phyloP scores from a whole-genome alignment of 2,329 filamentous ascomycete species.

The Fusarium oligoseptatum region DNA sequence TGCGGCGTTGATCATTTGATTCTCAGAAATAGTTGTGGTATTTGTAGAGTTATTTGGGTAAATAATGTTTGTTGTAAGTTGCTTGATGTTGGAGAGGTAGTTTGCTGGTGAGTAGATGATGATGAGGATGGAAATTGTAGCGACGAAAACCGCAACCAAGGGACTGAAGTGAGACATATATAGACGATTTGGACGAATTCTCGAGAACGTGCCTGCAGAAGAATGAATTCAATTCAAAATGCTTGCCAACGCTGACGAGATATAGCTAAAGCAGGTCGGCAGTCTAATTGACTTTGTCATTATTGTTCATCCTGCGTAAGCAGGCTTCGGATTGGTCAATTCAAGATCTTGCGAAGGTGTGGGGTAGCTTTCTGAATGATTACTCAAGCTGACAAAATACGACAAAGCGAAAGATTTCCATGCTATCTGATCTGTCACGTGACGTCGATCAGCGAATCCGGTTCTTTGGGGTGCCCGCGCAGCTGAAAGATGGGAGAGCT shows the following conservation, averaged over 20 bases:
- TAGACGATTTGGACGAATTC: slow-evolving; percentile 45
- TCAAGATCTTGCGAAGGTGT: slow-evolving; percentile 4
- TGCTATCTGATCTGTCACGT: slow-evolving; percentile 15
- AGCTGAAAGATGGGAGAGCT: not conserved
- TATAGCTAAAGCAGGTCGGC: slow-evolving; percentile 34
- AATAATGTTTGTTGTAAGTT: slow-evolving; percentile 37
- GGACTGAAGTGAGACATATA: slow-evolving; percentile 56
- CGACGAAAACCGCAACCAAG: slow-evolving; percentile 52
- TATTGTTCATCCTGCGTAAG: slow-evolving; percentile 42
- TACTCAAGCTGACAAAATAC: slow-evolving; percentile 37
- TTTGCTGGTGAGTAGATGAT: slow-evolving; percentile 47
- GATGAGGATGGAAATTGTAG: slow-evolving; percentile 55
- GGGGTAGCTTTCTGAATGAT: slow-evolving; percentile 23
- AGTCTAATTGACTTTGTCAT: slow-evolving; percentile 34
- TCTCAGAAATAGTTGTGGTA: slow-evolving; percentile 10
- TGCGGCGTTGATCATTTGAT: slow-evolving; percentile 53
- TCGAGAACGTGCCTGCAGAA: slow-evolving; percentile 42
- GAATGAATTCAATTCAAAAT: slow-evolving; percentile 32
- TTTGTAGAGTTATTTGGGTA: slow-evolving; percentile 23
- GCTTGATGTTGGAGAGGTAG: slow-evolving; percentile 40
- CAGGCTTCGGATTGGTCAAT: slow-evolving; percentile 32
- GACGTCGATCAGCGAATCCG: not conserved
- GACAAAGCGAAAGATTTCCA: not conserved
- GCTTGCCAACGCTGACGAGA: slow-evolving; percentile 46
- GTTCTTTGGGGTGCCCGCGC: not conserved